A percentile compares a stretch with the other conserved stretches of the same genome.
phyloP scores from a whole-genome alignment of 2,329 filamentous ascomycete species.

The Ceratocystis diversiconidia region DNA sequence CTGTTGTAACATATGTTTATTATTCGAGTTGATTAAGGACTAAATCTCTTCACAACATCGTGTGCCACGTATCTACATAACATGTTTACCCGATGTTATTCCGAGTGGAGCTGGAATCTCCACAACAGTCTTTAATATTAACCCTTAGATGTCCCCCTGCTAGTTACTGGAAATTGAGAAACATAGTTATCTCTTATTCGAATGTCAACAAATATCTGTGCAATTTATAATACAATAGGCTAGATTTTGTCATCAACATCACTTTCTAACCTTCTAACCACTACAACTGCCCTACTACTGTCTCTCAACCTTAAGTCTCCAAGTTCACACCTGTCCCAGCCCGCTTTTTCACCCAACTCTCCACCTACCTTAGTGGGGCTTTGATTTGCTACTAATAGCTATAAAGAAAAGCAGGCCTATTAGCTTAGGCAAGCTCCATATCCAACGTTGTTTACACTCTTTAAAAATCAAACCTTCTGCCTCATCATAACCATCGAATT shows the following conservation, averaged over 20 bases:
- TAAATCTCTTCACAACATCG: too few species aligned
- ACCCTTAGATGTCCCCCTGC: background rate
- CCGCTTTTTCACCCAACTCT: background rate
- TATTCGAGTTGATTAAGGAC: too few species aligned
- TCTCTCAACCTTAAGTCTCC: too few species aligned
- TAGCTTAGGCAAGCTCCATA: background rate
- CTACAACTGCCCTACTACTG: background rate
- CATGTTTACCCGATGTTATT: too few species aligned
- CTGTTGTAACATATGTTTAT: too few species aligned
- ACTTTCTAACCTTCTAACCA: too few species aligned
- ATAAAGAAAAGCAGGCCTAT: background rate
- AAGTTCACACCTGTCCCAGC: background rate
- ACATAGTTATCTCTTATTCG: background rate
- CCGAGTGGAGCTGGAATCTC: too few species aligned
- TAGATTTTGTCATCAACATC: too few species aligned
- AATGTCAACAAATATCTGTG: background rate
- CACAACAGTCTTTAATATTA: fast-evolving
- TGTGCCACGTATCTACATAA: too few species aligned
- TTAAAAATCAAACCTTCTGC: background rate
- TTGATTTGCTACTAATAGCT: background rate
- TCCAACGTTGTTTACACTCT: background rate
- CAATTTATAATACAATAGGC: too few species aligned
- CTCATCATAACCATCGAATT: background rate
- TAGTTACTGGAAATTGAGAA: background rate
- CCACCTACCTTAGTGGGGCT: background rate